Percentiles rank a stretch among this genome's conserved stretches.
phyloP scores from a whole-genome alignment of 2,329 filamentous ascomycete species.

The Hypoxylon sp. region DNA sequence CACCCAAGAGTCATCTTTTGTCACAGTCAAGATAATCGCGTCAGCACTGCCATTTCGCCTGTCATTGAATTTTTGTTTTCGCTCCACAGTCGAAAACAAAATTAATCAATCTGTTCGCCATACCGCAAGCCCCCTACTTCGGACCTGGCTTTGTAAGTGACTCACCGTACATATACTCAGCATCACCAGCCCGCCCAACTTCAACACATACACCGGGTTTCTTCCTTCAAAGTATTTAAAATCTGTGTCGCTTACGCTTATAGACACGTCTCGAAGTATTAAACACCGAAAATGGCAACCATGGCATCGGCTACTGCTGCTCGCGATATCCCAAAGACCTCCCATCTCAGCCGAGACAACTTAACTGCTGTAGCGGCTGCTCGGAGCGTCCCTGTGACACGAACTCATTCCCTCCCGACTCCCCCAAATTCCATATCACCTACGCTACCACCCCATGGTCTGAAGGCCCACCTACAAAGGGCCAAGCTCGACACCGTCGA shows the following conservation, averaged over 20 bases:
- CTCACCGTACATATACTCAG: constrained; percentile 42
- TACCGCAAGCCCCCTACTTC: constrained; percentile 51
- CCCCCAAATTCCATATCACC: constrained; percentile 97
- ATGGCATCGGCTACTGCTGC: constrained; percentile 75
- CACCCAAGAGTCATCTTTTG: constrained; percentile 67
- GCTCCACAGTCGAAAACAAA: constrained; percentile 49
- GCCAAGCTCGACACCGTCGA: constrained; percentile 76
- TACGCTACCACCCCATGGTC: constrained; percentile 83
- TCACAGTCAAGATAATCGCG: constrained; percentile 72
- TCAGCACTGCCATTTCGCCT: constrained; percentile 63
- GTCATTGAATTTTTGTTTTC: constrained; percentile 52
- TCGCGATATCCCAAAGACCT: constrained; percentile 75
- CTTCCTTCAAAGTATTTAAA: constrained; percentile 47
- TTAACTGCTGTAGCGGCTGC: constrained; percentile 77
- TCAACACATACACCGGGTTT: constrained; percentile 35
- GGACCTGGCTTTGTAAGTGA: constrained; percentile 56
- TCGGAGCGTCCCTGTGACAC: constrained; percentile 73
- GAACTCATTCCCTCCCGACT: constrained; percentile 79
- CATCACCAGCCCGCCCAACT: constrained; percentile 25
- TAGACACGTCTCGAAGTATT: constrained; percentile 64
- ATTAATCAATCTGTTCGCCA: constrained; percentile 48
- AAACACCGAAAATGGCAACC: constrained; percentile 69
- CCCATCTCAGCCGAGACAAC: constrained; percentile 72
- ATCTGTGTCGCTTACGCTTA: constrained; percentile 47
- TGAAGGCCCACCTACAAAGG: constrained; percentile 75